A percentile compares a stretch with the other conserved stretches of the same genome.
Conservation (phyloP, 345 rosid species). For the Cardamine resedifolia region DNA sequence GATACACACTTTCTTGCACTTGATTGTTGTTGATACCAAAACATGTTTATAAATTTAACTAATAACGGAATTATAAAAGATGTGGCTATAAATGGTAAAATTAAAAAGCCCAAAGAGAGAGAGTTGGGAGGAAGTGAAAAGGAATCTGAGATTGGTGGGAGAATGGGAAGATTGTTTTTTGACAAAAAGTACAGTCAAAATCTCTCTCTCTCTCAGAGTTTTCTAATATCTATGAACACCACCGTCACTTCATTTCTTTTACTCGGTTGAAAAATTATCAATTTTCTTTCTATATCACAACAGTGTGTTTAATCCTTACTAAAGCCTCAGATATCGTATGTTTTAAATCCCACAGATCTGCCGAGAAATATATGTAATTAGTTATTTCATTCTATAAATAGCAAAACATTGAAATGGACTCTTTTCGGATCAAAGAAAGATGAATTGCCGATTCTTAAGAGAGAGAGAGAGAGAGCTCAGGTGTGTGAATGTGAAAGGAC, state of each 20-base stretch:
- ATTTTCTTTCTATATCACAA: background rate
- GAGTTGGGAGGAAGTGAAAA: constrained; percentile 23
- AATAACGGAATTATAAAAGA: constrained; percentile 16
- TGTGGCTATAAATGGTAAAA: constrained; percentile 23
- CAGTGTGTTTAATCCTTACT: background rate
- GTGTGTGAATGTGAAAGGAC: background rate
- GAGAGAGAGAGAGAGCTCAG: background rate
- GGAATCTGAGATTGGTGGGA: constrained; percentile 39
- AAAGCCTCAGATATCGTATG: background rate
- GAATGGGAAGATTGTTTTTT: constrained; percentile 33
- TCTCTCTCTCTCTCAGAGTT: constrained; percentile 3
- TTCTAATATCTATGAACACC: constrained; percentile 19
- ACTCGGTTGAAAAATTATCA: background rate
- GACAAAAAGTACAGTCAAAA: constrained; percentile 40
- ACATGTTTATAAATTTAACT: background rate
- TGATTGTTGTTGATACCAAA: constrained; percentile 6
- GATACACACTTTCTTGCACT: constrained; percentile 24
- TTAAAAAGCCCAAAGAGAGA: background rate
- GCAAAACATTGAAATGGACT: background rate
- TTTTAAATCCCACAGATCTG: background rate
- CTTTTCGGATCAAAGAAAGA: constrained; percentile 12
- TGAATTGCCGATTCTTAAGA: background rate
- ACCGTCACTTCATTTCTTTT: constrained; percentile 11
- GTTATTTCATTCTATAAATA: background rate
- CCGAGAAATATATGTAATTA: background rate